These are phyloP conservation scores for Linnemannia schmuckeri DNA, from an alignment of 192 early-diverging fungal genomes.

Conservation along the genomic window DNA sequence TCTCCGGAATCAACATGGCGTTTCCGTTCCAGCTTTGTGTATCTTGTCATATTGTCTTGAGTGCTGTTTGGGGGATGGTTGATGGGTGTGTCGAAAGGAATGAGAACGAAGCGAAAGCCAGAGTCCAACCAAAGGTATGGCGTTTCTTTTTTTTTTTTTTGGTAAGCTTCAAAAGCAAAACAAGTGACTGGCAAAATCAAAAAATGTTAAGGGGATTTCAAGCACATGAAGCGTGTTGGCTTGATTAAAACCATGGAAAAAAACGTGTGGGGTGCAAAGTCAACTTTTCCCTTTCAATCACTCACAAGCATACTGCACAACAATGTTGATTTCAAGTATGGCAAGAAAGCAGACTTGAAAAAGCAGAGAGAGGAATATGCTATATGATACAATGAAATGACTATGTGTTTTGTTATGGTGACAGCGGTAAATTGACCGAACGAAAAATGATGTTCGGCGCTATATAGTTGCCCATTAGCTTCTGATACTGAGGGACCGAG, in stretches of 20 bases:
- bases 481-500: background rate
- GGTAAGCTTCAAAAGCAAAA: background rate
- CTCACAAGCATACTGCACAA: too few relatives aligned
- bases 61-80: background rate
- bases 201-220: conserved; percentile 6
- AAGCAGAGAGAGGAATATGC: too few relatives aligned
- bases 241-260: background rate
- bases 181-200: conserved; percentile 11
- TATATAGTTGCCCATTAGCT: background rate
- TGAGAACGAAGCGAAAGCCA: background rate
- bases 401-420: too few relatives aligned
- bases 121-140: too few relatives aligned
- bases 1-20: conserved; percentile 54
- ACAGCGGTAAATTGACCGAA: too few relatives aligned
- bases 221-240: background rate
- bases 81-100: conserved; percentile 8
- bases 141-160: conserved; percentile 22
- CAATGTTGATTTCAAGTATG: too few relatives aligned
- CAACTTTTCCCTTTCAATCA: too few relatives aligned
- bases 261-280: too few relatives aligned
- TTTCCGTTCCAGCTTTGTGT: conserved; percentile 63
- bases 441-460: too few relatives aligned
- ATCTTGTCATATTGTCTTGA: conserved; percentile 58
- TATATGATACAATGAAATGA: too few relatives aligned
- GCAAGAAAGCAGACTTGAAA: too few relatives aligned